Base-by-base conservation (phyloP, 192 early-diverging fungal species). In the Podila minutissima region DNA sequence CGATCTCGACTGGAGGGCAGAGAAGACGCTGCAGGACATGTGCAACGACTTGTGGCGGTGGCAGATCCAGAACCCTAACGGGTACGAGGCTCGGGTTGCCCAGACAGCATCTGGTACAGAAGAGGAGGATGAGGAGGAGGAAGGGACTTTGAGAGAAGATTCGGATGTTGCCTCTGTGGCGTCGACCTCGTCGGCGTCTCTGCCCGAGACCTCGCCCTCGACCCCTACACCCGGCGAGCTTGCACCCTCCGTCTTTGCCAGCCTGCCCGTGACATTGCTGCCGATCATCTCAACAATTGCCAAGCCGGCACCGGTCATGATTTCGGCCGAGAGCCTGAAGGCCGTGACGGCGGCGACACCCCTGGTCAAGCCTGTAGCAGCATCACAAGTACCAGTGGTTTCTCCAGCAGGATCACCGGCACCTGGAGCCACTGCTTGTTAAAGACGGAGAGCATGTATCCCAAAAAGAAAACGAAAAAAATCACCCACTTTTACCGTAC, bases 11-110 rank as follows among this genome's bases (percentile, higher is more conserved):
- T 85, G 84, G 84, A 72, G 49, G 24, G 73, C 75, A 59, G 74
- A 79, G 58, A 82, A 83, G 70, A 78, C 81, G 4, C 7, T 85
- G 46, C 66, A 85, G 58, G 75, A 85, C 20, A 85, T 85, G 88
- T 89, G 88, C 64, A 75, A 89, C 59, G 88, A 89, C 63, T 74
- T 89, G 65, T 88, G 86, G 86, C 77, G 88, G 24, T 89, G 88
- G 88, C 86, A 86, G 50, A 69, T 74, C n/a, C 69, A 77, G 46
- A 89, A 89, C 41, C 88, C 88, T 33, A 74, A 85, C 22, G 88
- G 88, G 8, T 89, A 89, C 22, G 55, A 33, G 24, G 22, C 24
- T 4, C 9, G 5, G n/a, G 62, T 55, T 8, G 53, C 53, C n/a
- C 24, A 12, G 20, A 51, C 49, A 7, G 20, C 53, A 1, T 10